Evolutionary conservation across 495 filamentous ascomycete genomes (phyloP), one percentile per base, ranked within the genome.

Genomic region (Melanomma pulvis-pyrius): DNA sequence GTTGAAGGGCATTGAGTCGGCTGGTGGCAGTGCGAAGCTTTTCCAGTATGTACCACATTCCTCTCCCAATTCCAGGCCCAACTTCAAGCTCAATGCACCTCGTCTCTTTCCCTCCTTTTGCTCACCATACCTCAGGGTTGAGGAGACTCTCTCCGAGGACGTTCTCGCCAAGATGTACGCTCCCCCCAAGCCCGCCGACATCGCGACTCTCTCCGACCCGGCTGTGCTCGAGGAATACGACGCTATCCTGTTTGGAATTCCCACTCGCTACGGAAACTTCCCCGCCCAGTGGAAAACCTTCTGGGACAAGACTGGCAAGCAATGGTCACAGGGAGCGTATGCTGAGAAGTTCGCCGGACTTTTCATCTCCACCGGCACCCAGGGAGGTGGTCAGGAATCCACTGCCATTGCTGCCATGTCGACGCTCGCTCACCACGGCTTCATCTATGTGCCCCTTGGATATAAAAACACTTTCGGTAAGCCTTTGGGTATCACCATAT

Each of bases 231-330:
- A 86, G 66, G 61, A 84, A 59, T 97, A 94, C 81, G 92, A 98
- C 74, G 94, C 82, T 74, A 88, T 99, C 79, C 88, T 99, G 39
- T 84, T 99, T 67, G 96, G 96, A 71, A 92, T 99, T 78, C 94
- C 94, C 30, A 99, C 94, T n/a, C 88, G 94, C 61, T 99, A 90
- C 81, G 94, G 94, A 76, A 99, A 96, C 86, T 96, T 97, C 84
- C 93, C 94, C 44, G 92, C 89, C 28, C 94, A 98, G 80, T 98
- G 90, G 90, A 97, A 93, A 84, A 76, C 86, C 47, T 96, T 92
- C 84, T 92, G 88, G 88, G 91, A 96, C 82, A 81, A 83, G 77
- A 90, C 90, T 12, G 91, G 91, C 73, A 79, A 82, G 74, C 88
- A 89, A 72, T 75, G 81, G 75, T 59, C 71, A 46, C 63, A 77